These are phyloP conservation scores for Penicillium cataractarum DNA, from an alignment of 495 filamentous ascomycete genomes.

Conservation along the genomic window DNA sequence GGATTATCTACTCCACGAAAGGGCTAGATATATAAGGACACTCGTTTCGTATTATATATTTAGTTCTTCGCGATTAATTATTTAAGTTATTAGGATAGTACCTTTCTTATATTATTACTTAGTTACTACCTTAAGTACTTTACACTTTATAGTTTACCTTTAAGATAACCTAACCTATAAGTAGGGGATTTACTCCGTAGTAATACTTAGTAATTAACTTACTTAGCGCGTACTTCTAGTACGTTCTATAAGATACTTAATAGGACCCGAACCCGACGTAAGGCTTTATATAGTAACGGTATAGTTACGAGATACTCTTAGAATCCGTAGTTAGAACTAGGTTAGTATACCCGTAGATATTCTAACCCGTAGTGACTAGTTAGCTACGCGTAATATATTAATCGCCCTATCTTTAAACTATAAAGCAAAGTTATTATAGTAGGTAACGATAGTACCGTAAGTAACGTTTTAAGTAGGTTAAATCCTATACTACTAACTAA, in stretches of 20 bases:
- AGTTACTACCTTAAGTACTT: not conserved
- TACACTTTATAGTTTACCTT: not conserved
- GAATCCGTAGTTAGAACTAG: not conserved
- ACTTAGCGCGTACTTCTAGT: no score
- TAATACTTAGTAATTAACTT: not conserved
- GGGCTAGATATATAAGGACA: conserved; percentile 2
- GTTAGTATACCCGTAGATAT: not conserved
- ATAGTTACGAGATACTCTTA: no score
- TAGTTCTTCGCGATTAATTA: conserved; percentile 1
- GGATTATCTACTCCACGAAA: no score
- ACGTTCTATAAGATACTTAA: no score
- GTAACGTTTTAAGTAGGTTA: no score
- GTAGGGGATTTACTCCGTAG: not conserved
- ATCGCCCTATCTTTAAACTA: no score
- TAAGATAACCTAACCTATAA: conserved; percentile 1
- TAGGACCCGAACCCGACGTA: no score
- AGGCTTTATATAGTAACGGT: no score
- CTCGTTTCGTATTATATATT: not conserved
- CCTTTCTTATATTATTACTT: conserved; percentile 4
- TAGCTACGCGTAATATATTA: not conserved
- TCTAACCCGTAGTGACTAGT: not conserved
- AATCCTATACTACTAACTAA: no score
- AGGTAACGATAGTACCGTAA: no score
- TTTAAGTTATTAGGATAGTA: no score
- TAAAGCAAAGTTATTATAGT: no score